Evolutionary conservation across 768 basidiomycete species (phyloP), one percentile per base, ranked within the genome.

Genomic region (Leccinum disarticulatum): DNA sequence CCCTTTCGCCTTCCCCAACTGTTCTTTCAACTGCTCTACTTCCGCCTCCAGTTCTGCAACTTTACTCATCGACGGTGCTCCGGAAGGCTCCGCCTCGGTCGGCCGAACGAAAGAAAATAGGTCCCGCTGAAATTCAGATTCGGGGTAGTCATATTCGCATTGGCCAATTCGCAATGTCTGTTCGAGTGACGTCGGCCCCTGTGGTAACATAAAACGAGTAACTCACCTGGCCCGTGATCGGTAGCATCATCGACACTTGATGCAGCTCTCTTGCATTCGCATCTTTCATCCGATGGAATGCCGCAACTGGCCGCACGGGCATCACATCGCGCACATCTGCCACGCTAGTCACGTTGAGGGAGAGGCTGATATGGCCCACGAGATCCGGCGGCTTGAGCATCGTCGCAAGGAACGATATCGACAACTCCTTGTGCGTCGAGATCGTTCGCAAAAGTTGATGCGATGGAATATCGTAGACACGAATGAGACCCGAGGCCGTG

Each of bases 361-460:
- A 73, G 43, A 93, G 77, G 60, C 79, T 87, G 59, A 90, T 77
- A 68, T 94, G 92, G 1, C 92, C 91, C 58, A 93, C 80, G 47
- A 98, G 81, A 72, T 98, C 95, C 17, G 85, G 82, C 2, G 96
- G 97, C 64, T 90, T 90, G 52, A 95, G 80, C 75, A 98, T 81
- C 3, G 91, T 90, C 49, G 81, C 75, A 6, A 99, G 73, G 72
- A 86, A 79, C 15, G 91, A 86, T 70, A 98, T 87, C 33, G 83
- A 73, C 65, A 84, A 70, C 48, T 85, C 84, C 64, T 86, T 88
- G 71, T 85, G 88, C 1, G 87, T 79, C 17, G 84, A 81, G 47
- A 98, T 86, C 28, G 90, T 88, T 50, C 95, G 89, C 28, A 97
- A 77, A 30, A 87, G 85, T 70, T 98, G 95, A 68, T 95, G 92